These are phyloP conservation scores for Penicillium sp. DNA, from an alignment of 2,329 filamentous ascomycete genomes.

Conservation along the genomic window DNA sequence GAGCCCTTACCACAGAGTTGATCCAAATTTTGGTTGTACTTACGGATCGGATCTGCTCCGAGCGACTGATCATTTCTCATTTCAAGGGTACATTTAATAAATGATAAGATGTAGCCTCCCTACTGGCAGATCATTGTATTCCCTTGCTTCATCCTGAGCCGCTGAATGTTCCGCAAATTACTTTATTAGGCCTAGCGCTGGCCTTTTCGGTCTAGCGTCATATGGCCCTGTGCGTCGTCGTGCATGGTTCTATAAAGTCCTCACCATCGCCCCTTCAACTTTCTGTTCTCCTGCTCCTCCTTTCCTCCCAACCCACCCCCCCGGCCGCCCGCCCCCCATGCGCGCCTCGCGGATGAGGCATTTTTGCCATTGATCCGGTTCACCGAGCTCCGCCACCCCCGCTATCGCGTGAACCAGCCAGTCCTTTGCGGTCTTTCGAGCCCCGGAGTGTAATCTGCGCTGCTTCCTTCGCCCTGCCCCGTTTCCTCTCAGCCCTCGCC, in stretches of 20 bases:
- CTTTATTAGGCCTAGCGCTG: not conserved
- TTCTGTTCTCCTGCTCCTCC: not conserved
- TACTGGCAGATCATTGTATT: too few relatives aligned
- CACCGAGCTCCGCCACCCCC: not conserved
- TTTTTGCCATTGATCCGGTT: not conserved
- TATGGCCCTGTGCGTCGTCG: slow-evolving; percentile 12
- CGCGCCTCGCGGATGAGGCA: not conserved
- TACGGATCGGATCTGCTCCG: too few relatives aligned
- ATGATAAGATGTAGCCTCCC: too few relatives aligned
- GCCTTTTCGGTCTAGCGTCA: slow-evolving; percentile 5
- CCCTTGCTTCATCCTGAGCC: too few relatives aligned
- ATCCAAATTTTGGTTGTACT: too few relatives aligned
- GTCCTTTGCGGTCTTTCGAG: not conserved
- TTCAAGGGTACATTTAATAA: too few relatives aligned
- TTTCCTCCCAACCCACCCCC: not conserved
- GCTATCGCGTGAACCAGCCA: not conserved
- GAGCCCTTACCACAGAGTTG: too few relatives aligned
- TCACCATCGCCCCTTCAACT: not conserved
- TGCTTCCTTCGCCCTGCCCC: not conserved
- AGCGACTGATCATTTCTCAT: too few relatives aligned
- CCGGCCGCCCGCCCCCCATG: too few relatives aligned
- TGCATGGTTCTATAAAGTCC: not conserved
- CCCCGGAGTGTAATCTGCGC: not conserved
- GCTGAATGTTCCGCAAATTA: not conserved
- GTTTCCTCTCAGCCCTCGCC: not conserved